phyloP scores from a whole-genome alignment of 129 eudicot genomes.

The Erigeron canadensis region DNA sequence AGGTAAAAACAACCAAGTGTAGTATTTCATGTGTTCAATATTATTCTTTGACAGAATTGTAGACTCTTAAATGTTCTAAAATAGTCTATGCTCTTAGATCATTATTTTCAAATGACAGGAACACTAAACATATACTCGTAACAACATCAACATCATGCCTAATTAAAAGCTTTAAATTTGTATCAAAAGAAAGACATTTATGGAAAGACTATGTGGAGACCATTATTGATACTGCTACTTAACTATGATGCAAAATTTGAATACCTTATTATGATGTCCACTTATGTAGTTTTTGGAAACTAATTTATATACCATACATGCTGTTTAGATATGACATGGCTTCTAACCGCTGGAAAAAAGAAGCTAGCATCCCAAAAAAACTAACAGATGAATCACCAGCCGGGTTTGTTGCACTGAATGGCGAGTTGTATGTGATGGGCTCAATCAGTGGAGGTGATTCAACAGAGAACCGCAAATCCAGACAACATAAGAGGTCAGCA shows the following conservation, averaged over 20 bases:
- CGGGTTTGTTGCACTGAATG: slow-evolving; percentile 69
- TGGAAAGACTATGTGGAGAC: neutral
- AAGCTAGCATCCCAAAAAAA: slow-evolving; percentile 71
- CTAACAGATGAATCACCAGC: slow-evolving; percentile 51
- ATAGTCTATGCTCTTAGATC: neutral
- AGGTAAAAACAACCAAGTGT: neutral
- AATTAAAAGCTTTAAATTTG: neutral
- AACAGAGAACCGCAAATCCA: slow-evolving; percentile 43
- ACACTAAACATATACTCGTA: neutral
- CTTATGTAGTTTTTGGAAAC: neutral
- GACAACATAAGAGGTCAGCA: slow-evolving; percentile 62
- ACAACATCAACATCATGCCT: neutral
- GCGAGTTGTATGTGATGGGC: slow-evolving; percentile 65
- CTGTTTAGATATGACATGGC: slow-evolving; percentile 63
- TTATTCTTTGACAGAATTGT: neutral
- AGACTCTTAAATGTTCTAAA: neutral
- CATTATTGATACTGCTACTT: neutral
- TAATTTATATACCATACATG: neutral
- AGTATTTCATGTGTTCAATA: neutral
- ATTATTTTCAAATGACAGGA: neutral
- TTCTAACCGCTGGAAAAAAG: slow-evolving; percentile 75
- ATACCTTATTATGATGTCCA: neutral
- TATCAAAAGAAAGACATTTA: neutral
- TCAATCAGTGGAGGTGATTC: slow-evolving; percentile 41
- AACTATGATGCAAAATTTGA: neutral